Evolutionary conservation across 371 early-diverging fungal genomes (phyloP).

Genomic region (Paraphysoderma sedebokerense): DNA sequence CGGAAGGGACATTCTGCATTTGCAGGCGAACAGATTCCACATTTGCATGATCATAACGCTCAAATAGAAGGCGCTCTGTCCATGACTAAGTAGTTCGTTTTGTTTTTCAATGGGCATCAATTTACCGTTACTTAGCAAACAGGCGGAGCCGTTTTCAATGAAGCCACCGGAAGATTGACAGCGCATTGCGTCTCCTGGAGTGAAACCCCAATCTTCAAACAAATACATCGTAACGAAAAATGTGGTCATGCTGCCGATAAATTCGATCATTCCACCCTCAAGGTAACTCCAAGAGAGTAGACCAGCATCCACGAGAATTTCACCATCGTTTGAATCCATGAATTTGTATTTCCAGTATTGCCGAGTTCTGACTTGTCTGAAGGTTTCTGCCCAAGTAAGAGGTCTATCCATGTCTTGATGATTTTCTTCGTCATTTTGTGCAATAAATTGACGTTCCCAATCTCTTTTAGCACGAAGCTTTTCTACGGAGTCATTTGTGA

Average conservation of each 20-base stretch:
- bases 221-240: conserved; percentile 51
- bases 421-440: conserved; percentile 20
- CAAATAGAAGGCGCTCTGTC: conserved; percentile 64
- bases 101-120: conserved; percentile 25
- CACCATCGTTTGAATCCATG: conserved; percentile 43
- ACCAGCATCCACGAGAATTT: conserved; percentile 68
- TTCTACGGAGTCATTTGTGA: conserved; percentile 45
- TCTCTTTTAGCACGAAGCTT: background rate
- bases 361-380: background rate
- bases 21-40: conserved; percentile 86
- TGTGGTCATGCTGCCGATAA: conserved; percentile 46
- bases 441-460: conserved; percentile 5
- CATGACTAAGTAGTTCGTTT: conserved; percentile 33
- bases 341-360: conserved; percentile 12
- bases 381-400: background rate
- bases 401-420: conserved; percentile 3
- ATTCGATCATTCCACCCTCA: conserved; percentile 65
- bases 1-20: conserved; percentile 53
- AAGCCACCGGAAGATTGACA: too few relatives aligned
- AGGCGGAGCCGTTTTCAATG: too few relatives aligned
- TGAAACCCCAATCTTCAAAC: background rate
- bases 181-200: too few relatives aligned
- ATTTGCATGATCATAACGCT: conserved; percentile 65
- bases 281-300: conserved; percentile 71
- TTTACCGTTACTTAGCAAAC: conserved; percentile 20